These are phyloP conservation scores for Silene noctiflora DNA, from an alignment of 179 eudicot genomes.

Conservation along the genomic window DNA sequence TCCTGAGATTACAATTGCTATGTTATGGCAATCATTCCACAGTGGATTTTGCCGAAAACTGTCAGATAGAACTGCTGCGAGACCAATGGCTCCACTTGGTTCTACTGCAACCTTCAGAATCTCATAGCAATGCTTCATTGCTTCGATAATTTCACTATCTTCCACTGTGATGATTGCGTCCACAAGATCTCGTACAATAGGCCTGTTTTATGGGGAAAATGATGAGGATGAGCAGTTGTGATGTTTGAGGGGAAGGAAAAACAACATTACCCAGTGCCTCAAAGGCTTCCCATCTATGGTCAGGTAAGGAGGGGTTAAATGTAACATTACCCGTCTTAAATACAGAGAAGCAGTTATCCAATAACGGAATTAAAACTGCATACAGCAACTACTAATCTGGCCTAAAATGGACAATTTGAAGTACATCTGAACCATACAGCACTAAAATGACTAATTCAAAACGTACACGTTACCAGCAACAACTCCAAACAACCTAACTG, in stretches of 20 bases:
- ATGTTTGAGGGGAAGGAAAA: neutral
- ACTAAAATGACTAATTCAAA: too few species aligned
- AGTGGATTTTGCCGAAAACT: slow-evolving; percentile 54
- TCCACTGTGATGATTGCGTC: slow-evolving; percentile 75
- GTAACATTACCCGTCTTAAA: too few species aligned
- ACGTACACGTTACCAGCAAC: too few species aligned
- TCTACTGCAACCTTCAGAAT: slow-evolving; percentile 87
- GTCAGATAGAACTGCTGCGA: slow-evolving; percentile 76
- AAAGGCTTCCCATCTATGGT: neutral
- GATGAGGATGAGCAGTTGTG: too few species aligned
- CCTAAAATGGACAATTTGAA: too few species aligned
- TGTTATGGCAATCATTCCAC: slow-evolving; percentile 58
- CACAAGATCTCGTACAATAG: slow-evolving; percentile 81
- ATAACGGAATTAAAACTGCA: too few species aligned
- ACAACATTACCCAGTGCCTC: neutral
- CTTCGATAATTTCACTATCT: slow-evolving; percentile 73
- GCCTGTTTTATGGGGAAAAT: slow-evolving; percentile 44
- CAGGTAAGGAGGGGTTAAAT: too few species aligned
- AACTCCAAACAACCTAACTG: too few species aligned
- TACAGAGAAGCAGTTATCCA: too few species aligned
- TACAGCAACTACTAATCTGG: too few species aligned
- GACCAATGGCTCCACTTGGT: slow-evolving; percentile 94
- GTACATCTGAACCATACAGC: too few species aligned
- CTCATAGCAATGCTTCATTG: slow-evolving; percentile 80
- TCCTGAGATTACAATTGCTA: slow-evolving; percentile 78